Percentiles rank a stretch among this genome's conserved stretches.
phyloP scores from a whole-genome alignment of 495 filamentous ascomycete species.

The Venustampulla echinocandica region DNA sequence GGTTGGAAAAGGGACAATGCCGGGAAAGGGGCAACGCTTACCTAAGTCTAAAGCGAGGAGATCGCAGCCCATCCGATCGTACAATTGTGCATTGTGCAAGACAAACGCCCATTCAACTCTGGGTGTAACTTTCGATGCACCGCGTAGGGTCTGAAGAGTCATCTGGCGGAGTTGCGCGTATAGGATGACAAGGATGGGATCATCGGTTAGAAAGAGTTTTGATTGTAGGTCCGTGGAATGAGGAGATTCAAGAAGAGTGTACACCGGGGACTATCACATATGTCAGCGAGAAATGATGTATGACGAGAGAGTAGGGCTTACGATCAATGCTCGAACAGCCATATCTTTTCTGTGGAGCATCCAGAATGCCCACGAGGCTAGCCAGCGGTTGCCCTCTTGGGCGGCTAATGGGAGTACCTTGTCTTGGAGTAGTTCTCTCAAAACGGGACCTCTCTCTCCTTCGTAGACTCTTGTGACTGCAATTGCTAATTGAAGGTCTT shows the following conservation, averaged over 20 bases:
- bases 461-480: slow-evolving; percentile 83
- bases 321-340: slow-evolving; percentile 77
- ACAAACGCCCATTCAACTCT: slow-evolving; percentile 84
- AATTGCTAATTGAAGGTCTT: slow-evolving; percentile 85
- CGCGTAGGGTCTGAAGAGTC: slow-evolving; percentile 76
- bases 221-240: slow-evolving; percentile 54
- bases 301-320: slow-evolving; percentile 24
- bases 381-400: slow-evolving; percentile 81
- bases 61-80: slow-evolving; percentile 94
- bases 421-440: slow-evolving; percentile 68
- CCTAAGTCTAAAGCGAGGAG: slow-evolving; percentile 78
- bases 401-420: slow-evolving; percentile 71
- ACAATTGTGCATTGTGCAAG: slow-evolving; percentile 76
- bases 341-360: slow-evolving; percentile 76
- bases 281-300: slow-evolving; percentile 2
- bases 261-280: slow-evolving; percentile 67
- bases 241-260: slow-evolving; percentile 56
- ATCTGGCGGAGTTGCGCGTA: slow-evolving; percentile 82
- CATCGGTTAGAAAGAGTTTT: slow-evolving; percentile 77
- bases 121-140: slow-evolving; percentile 72
- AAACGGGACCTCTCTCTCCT: slow-evolving; percentile 69
- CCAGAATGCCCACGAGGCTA: slow-evolving; percentile 94
- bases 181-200: slow-evolving; percentile 78
- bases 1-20: too few species aligned
- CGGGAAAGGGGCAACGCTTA: slow-evolving; percentile 23